A percentile compares a stretch with the other conserved stretches of the same genome.
Conservation (phyloP, 2,329 filamentous ascomycete species). For the Xylariales sp. region DNA sequence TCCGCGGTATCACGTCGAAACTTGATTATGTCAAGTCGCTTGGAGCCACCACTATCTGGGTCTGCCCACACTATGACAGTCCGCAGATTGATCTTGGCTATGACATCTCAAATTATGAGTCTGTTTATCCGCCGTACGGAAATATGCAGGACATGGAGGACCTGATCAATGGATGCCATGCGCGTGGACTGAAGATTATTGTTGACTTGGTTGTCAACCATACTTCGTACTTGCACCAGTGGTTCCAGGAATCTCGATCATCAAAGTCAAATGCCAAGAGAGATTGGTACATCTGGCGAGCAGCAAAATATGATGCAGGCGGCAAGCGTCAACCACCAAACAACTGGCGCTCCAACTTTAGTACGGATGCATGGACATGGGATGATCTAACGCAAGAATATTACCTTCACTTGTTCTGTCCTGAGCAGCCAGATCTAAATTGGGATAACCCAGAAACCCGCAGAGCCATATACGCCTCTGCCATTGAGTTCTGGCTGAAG, state of each 20-base stretch:
- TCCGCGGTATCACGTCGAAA: constrained; percentile 48
- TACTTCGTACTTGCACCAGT: constrained; percentile 38
- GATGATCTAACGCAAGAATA: constrained; percentile 45
- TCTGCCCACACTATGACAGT: constrained; percentile 28
- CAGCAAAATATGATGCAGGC: constrained; percentile 31
- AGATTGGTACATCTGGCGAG: constrained; percentile 54
- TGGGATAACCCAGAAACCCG: constrained; percentile 67
- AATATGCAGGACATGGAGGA: constrained; percentile 8
- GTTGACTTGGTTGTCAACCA: constrained; percentile 28
- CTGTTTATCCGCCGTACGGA: constrained; percentile 7
- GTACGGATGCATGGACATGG: constrained; percentile 43
- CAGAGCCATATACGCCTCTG: constrained; percentile 59
- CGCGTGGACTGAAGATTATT: constrained; percentile 10
- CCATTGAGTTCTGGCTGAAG: constrained; percentile 71
- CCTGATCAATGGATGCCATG: constrained; percentile 8
- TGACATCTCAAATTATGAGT: constrained; percentile 55
- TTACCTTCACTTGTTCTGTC: constrained; percentile 65
- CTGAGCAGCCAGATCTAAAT: constrained; percentile 72
- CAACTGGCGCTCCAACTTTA: constrained; percentile 39
- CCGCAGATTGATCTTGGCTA: constrained; percentile 62
- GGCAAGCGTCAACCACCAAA: constrained; percentile 36
- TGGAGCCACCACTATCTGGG: constrained; percentile 48
- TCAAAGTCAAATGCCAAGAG: constrained; percentile 44
- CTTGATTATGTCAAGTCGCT: constrained; percentile 46
- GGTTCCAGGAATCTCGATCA: constrained; percentile 52